These are phyloP conservation scores for Epithemia pelagica DNA, from an alignment of 108 stramenopile species.

Conservation along the genomic window DNA sequence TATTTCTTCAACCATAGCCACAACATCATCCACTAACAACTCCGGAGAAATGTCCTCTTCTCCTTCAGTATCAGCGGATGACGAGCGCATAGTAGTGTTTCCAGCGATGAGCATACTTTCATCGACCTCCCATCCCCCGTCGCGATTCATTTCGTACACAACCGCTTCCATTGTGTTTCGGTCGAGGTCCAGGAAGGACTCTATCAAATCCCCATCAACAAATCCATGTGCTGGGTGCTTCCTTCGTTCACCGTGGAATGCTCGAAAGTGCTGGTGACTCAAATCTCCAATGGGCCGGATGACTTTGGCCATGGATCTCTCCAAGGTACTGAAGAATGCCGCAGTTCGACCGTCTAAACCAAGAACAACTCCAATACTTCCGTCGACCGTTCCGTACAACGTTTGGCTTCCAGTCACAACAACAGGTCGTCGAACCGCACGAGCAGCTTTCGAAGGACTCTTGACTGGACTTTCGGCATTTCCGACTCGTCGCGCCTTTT, in stretches of 20 bases:
- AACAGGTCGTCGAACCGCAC: slow-evolving; percentile 31
- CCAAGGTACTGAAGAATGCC: slow-evolving; percentile 77
- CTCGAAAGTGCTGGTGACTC: slow-evolving; percentile 76
- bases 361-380: slow-evolving; percentile 86
- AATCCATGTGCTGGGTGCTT: slow-evolving; percentile 72
- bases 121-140: slow-evolving; percentile 72
- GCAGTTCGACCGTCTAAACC: slow-evolving; percentile 79
- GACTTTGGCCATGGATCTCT: slow-evolving; percentile 60
- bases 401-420: slow-evolving; percentile 75
- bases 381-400: slow-evolving; percentile 93
- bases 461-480: slow-evolving; percentile 1
- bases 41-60: slow-evolving; percentile 12
- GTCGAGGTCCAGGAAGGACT: slow-evolving; percentile 90
- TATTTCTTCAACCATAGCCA: slow-evolving; percentile 80
- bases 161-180: slow-evolving; percentile 65
- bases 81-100: slow-evolving; percentile 26
- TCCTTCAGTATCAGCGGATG: slow-evolving; percentile 9
- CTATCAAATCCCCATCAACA: slow-evolving; percentile 94
- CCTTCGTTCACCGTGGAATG: slow-evolving; percentile 62
- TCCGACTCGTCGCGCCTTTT: slow-evolving; percentile 14
- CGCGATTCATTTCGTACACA: slow-evolving; percentile 71
- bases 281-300: slow-evolving; percentile 84
- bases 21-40: slow-evolving; percentile 65
- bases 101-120: slow-evolving; percentile 16
- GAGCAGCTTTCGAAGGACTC: slow-evolving; percentile 16